Conservation (phyloP, 371 early-diverging fungal species). For the Dipsacomyces acuminosporus region DNA sequence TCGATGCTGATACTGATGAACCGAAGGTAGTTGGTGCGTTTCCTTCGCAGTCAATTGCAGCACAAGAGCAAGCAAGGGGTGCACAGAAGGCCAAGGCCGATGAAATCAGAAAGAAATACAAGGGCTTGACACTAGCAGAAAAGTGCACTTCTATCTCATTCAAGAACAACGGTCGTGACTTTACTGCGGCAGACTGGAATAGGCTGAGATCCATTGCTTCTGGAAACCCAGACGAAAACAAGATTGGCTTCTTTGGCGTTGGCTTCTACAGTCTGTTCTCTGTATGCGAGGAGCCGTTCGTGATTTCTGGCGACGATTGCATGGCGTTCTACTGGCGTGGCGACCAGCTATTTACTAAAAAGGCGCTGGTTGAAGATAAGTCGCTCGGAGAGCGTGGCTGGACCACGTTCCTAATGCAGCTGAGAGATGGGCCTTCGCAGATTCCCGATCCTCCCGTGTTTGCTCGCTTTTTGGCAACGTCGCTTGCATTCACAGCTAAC, state of each 20-base stretch:
- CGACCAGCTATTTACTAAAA: slow-evolving; percentile 78
- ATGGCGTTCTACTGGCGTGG: slow-evolving; percentile 90
- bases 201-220: slow-evolving; percentile 83
- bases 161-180: slow-evolving; percentile 81
- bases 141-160: slow-evolving; percentile 64
- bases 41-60: not conserved
- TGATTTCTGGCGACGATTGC: slow-evolving; percentile 60
- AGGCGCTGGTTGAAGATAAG: slow-evolving; percentile 51
- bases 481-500: slow-evolving; percentile 77
- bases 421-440: slow-evolving; percentile 69
- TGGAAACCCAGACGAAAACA: slow-evolving; percentile 82
- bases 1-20: not conserved
- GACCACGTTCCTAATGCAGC: slow-evolving; percentile 72
- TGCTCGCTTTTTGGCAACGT: slow-evolving; percentile 74
- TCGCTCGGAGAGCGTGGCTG: slow-evolving; percentile 48
- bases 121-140: slow-evolving; percentile 18
- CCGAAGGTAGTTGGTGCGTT: not conserved
- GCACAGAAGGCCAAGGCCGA: slow-evolving; percentile 1
- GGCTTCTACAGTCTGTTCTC: slow-evolving; percentile 85
- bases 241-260: slow-evolving; percentile 87
- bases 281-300: slow-evolving; percentile 78
- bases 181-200: slow-evolving; percentile 79
- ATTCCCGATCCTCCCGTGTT: slow-evolving; percentile 69
- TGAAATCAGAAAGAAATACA: not conserved
- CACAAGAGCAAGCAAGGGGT: slow-evolving; percentile 44